phyloP scores from a whole-genome alignment of 257 asterid genomes.

The Penstemon newberryi region DNA sequence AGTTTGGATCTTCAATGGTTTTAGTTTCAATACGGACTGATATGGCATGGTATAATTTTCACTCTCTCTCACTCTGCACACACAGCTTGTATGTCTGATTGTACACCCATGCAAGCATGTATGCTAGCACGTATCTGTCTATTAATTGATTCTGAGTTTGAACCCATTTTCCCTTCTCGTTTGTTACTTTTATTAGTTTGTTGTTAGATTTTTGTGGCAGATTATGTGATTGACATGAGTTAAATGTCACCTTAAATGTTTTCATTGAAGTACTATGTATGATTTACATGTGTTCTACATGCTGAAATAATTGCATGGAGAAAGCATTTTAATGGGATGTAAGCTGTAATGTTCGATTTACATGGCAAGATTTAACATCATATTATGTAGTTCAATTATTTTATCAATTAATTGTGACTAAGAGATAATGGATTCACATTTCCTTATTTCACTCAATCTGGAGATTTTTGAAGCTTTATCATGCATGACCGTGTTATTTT shows the following conservation, averaged over 20 bases:
- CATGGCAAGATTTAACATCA: conserved; percentile 6
- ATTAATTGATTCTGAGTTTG: not conserved
- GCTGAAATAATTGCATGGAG: not conserved
- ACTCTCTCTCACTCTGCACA: not conserved
- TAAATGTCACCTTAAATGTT: conserved; percentile 7
- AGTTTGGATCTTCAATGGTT: conserved; percentile 79
- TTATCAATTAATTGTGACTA: not conserved
- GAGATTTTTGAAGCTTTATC: conserved; percentile 23
- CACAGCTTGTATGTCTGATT: too few species aligned
- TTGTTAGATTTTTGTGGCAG: not conserved
- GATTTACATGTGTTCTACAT: conserved; percentile 5
- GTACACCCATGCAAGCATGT: not conserved
- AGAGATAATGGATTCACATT: conserved; percentile 18
- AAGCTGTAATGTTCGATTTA: conserved; percentile 14
- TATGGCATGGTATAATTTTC: conserved; percentile 73
- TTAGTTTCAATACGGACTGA: conserved; percentile 83
- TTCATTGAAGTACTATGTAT: not conserved
- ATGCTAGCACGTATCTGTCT: not conserved
- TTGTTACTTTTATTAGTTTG: not conserved
- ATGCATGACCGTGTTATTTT: conserved; percentile 20
- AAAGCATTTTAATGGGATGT: conserved; percentile 13
- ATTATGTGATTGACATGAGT: conserved; percentile 6
- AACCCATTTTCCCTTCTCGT: not conserved
- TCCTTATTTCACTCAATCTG: conserved; percentile 6
- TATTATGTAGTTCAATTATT: conserved; percentile 14